Percentiles rank a stretch among this genome's conserved stretches.
Conservation (phyloP, 352 stramenopile genomes). For the Phytopythium kandeliae region DNA sequence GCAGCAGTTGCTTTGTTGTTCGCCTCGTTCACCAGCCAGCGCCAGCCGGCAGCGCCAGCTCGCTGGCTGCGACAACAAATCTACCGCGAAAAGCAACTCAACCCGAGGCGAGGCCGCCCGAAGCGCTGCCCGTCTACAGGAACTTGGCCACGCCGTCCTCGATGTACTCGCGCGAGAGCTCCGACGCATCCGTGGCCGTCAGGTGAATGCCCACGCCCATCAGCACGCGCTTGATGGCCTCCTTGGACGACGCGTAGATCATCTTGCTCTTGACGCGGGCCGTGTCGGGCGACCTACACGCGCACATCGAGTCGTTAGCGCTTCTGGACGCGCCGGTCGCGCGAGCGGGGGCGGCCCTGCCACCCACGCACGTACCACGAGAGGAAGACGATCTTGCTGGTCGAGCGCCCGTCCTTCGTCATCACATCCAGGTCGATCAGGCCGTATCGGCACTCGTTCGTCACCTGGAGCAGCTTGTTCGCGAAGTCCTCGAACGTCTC, state of each 20-base stretch:
- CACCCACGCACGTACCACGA: conserved; percentile 56
- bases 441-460: conserved; percentile 83
- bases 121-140: conserved; percentile 53
- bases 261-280: conserved; percentile 93
- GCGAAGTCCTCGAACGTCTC: conserved; percentile 90
- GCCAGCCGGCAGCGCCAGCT: too few relatives aligned
- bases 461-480: conserved; percentile 63
- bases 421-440: conserved; percentile 88
- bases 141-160: conserved; percentile 83
- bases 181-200: conserved; percentile 90
- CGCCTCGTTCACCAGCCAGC: background rate
- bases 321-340: too few relatives aligned
- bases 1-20: conserved; percentile 5
- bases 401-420: conserved; percentile 86
- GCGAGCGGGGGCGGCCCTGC: too few relatives aligned
- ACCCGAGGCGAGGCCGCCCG: background rate
- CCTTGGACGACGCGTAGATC: conserved; percentile 94
- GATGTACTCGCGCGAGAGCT: conserved; percentile 79
- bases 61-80: conserved; percentile 2
- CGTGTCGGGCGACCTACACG: conserved; percentile 90
- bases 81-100: background rate
- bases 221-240: conserved; percentile 92
- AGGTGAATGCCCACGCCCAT: conserved; percentile 94
- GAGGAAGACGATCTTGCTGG: conserved; percentile 90
- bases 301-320: too few relatives aligned